Base-by-base conservation (phyloP, 2,329 filamentous ascomycete genomes). In the Lasiodiplodia sp. region DNA sequence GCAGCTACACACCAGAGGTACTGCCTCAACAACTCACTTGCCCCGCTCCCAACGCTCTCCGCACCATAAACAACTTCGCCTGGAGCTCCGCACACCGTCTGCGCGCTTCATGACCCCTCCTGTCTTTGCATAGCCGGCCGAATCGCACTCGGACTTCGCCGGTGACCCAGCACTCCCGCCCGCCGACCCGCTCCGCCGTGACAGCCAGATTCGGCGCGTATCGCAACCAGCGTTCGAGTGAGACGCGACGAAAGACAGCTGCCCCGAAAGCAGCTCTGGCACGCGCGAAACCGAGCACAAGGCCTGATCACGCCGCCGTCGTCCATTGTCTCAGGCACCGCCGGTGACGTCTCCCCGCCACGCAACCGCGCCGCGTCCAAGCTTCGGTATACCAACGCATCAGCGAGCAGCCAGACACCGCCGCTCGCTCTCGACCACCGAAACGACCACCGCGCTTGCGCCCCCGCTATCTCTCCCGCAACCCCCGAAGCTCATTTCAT, bases 331-430 rank as follows among this genome's bases (percentile, higher is more conserved):
- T 60, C 40, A 64, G 60, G 44, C 60, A 60, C 44, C 55, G 44
- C 65, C 23, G 47, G 65, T 67, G 65, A 67, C 65, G 65, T 60
- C 55, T 60, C 56, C 52, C 65, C 65, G 65, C 65, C 65, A 60
- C 65, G 65, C 47, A 57, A 51, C 53, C 55, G 37, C 44, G 44
- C 65, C 55, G 65, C 65, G 55, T 67, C 65, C 65, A 53, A 60
- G 53, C 53, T 58, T 31, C 44, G 25, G 53, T 31, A 58, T 28
- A 38, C 40, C 47, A 51, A 18, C 55, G n/a, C 49, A 28, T 18
- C 63, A 66, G 63, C 63, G 25, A 55, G 63, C 63, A 66, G 63
- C 14, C 63, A 25, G 51, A 37, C 63, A 47, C 10, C 63, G 31
- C 38, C 37, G 63, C 63, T 53, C 60, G 60, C 60, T 53, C 31